Evolutionary conservation across 148 eudicot genomes (phyloP).

Genomic region (Amaranthus cruentus): DNA sequence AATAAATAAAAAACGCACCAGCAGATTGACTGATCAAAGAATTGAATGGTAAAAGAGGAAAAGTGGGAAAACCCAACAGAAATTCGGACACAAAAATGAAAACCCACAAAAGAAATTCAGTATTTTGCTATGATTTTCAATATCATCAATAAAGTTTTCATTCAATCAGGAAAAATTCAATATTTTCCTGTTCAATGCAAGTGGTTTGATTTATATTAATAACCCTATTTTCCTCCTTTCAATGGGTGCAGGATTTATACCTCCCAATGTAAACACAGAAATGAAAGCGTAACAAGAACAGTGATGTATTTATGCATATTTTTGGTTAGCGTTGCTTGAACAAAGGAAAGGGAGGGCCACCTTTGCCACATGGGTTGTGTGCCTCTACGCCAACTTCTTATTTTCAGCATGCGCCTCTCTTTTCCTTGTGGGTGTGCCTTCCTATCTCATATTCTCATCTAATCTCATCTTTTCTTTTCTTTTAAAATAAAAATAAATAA

Average conservation of each 20-base stretch:
- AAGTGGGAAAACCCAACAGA: conserved; percentile 17
- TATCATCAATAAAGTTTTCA: no score
- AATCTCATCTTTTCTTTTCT: no score
- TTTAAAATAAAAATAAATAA: no score
- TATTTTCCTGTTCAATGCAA: no score
- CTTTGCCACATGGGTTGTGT: conserved; percentile 9
- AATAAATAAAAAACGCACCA: conserved; percentile 23
- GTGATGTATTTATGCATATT: no score
- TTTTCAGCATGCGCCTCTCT: conserved; percentile 14
- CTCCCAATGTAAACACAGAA: no score
- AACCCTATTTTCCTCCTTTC: no score
- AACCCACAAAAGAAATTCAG: conserved; percentile 23
- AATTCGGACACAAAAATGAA: conserved; percentile 7
- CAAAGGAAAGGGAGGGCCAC: neutral
- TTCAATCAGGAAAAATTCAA: no score
- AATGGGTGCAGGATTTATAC: no score
- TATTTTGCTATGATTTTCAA: neutral
- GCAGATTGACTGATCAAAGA: conserved; percentile 14
- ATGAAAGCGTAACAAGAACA: no score
- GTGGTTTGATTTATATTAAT: no score
- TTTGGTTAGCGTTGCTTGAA: neutral
- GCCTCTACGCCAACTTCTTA: neutral
- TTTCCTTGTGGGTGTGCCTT: neutral
- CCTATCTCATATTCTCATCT: neutral
- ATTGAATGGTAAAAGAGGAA: neutral